phyloP scores from a whole-genome alignment of 176 grass and related monocot genomes.

The Aegilops sharonensis region DNA sequence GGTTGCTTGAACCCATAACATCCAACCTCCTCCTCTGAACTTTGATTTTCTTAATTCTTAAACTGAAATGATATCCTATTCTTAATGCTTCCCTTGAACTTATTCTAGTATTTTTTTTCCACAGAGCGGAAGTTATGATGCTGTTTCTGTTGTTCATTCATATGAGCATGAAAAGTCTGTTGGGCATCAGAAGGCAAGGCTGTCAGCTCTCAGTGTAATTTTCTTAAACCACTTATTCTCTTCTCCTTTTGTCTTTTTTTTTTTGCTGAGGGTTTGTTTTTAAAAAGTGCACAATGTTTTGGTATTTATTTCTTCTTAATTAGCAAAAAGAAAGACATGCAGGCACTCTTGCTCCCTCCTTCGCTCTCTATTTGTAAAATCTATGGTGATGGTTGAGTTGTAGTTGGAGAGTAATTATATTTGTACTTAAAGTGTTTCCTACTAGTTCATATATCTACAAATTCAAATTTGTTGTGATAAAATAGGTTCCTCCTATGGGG shows the following conservation, averaged over 20 bases:
- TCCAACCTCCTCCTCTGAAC: not conserved
- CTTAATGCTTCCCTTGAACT: not conserved
- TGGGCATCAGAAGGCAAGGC: conserved; percentile 75
- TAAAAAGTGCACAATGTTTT: not conserved
- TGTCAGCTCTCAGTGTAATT: conserved; percentile 83
- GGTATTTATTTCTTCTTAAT: not conserved
- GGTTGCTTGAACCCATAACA: not conserved
- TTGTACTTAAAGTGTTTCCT: not conserved
- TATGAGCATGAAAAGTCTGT: conserved; percentile 76
- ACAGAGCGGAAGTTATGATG: conserved; percentile 80
- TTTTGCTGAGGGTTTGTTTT: not conserved
- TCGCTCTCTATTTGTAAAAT: not conserved
- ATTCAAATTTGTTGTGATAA: conserved; percentile 17
- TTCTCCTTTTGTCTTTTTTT: not conserved
- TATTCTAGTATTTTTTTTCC: conserved; percentile 11
- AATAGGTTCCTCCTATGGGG: conserved; percentile 96
- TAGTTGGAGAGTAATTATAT: not conserved
- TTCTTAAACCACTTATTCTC: conserved; percentile 6
- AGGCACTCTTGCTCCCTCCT: not conserved
- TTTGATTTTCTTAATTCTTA: not conserved
- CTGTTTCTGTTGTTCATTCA: conserved; percentile 76
- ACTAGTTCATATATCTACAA: not conserved
- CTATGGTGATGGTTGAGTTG: not conserved
- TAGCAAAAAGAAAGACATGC: not conserved
- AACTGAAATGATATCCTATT: not conserved